phyloP scores from a whole-genome alignment of 805 yeast genomes.

The Kodamaea lidongshanica region DNA sequence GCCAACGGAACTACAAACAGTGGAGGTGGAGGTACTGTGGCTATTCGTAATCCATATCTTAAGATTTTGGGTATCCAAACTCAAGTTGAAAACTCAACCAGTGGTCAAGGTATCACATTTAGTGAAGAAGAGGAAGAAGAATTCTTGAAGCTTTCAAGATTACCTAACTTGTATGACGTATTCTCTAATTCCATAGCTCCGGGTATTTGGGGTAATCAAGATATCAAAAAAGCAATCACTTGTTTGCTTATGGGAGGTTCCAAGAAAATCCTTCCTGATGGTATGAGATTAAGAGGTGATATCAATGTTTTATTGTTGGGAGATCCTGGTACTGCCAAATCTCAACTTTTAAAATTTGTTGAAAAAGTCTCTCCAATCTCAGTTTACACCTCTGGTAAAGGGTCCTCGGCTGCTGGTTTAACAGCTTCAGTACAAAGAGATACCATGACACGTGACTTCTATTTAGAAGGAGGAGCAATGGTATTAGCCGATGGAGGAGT shows the following conservation, averaged over 20 bases:
- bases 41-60: constrained; percentile 88
- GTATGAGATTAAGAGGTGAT: constrained; percentile 95
- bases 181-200: constrained; percentile 91
- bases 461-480: constrained; percentile 99
- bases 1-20: constrained; percentile 24
- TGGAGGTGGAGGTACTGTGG: constrained; percentile 51
- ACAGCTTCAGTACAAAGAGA: constrained; percentile 98
- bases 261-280: constrained; percentile 86
- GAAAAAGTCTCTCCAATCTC: constrained; percentile 93
- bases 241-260: constrained; percentile 94
- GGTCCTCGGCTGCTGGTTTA: constrained; percentile 98
- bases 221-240: constrained; percentile 88
- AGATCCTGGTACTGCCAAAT: constrained; percentile 99
- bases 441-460: constrained; percentile 79
- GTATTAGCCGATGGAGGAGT: constrained; percentile 99
- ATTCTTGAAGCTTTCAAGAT: constrained; percentile 70
- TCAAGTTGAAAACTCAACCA: constrained; percentile 66
- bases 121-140: constrained; percentile 94
- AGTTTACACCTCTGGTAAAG: constrained; percentile 96
- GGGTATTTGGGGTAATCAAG: constrained; percentile 88
- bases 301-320: constrained; percentile 89
- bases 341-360: constrained; percentile 90
- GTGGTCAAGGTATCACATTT: constrained; percentile 55
- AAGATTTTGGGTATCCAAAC: constrained; percentile 81
- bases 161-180: constrained; percentile 79